Base-by-base conservation (phyloP, 768 basidiomycete genomes). In the Phallus indusiatus region DNA sequence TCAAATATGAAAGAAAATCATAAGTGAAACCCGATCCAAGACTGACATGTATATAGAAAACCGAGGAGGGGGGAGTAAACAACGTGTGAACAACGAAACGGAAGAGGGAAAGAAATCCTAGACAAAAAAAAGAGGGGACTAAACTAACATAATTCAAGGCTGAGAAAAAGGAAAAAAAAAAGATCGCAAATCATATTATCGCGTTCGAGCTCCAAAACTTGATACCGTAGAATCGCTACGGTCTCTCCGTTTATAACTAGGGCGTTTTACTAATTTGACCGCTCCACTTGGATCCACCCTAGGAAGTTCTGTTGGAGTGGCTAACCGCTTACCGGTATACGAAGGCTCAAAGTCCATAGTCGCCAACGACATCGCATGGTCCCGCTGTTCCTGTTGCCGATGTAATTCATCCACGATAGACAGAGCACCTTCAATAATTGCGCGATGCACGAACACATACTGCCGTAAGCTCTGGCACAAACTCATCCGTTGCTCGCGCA, bases 401-500 rank as follows among this genome's bases (percentile, higher is more conserved):
- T 73, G 76, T 71, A 86, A 83, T 69, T 90, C 86, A 63, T 91
- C 90, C 50, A 86, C 77, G 17, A 92, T 75, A 78, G 81, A 77
- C 72, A 93, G 70, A 16, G 86, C 81, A 7, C 91, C 90, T 70
- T 90, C 88, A 59, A 93, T 80, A 59, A 94, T 76, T 17, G 85
- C 91, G 33, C 86, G 83, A 68, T 96, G 90, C 37, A 93, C 89
- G 71, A 94, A 97, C 18, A 94, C 86, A 67, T 94, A 98, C 73
- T 98, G 95, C 60, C 94, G 76, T 67, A 94, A 73, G 70, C 89
- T 95, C 75, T 95, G 94, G 68, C 94, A 95, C 62, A 96, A 72
- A 66, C 90, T 93, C 95, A 98, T 98, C 56, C 95, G 78, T 73
- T 97, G 94, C 70, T 94, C 86, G 49, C 95, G 80, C 86, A 98